Base-by-base conservation (phyloP, 2,329 filamentous ascomycete genomes). In the Diplodia mutila region DNA sequence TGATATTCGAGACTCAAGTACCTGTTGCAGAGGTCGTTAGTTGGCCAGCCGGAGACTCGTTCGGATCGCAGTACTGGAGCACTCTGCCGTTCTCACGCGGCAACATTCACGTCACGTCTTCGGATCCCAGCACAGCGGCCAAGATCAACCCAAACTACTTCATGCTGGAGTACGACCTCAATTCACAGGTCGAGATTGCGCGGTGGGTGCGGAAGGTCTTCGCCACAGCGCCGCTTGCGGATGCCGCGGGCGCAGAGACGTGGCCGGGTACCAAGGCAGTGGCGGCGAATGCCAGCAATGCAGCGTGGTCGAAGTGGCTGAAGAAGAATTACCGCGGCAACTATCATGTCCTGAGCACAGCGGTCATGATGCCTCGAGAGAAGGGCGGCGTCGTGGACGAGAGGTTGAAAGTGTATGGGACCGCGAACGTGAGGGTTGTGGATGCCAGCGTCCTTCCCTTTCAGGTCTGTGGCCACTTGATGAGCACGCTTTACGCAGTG, bases 81-180 rank as follows among this genome's bases (percentile, higher is more conserved):
- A 51, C 53, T 8, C 46, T 68, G 5, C 64, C 63, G 11, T 67
- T 55, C 14, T 5, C 63, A 21, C 80, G 69, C 74, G 82, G 81
- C 1, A 77, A 68, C 18, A 71, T 81, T 0, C 82, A 84, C 67
- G 79, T 84, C 49, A 69, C 69, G 0, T 82, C 80, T 0, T 52
- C 78, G 0, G 73, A 82, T 53, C 74, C 78, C 0, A 71, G 71
- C 0, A 73, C 69, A 1, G 70, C 77, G 16, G 81, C 82, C 0
- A 52, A 69, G 1, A 82, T 85, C 65, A 80, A 85, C 70, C 78
- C 80, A 0, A 76, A 75, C 11, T 83, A 82, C 55, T 74, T 83
- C 57, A 75, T 74, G 8, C 79, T 82, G 4, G 83, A 84, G 66
- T 68, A 81, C 12, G 78, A 83, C 49, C 67, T 84, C 12, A 73